Percentiles rank a stretch among this genome's conserved stretches.
Conservation (phyloP, 2,329 filamentous ascomycete genomes). For the Stagonosporopsis rhizophila region DNA sequence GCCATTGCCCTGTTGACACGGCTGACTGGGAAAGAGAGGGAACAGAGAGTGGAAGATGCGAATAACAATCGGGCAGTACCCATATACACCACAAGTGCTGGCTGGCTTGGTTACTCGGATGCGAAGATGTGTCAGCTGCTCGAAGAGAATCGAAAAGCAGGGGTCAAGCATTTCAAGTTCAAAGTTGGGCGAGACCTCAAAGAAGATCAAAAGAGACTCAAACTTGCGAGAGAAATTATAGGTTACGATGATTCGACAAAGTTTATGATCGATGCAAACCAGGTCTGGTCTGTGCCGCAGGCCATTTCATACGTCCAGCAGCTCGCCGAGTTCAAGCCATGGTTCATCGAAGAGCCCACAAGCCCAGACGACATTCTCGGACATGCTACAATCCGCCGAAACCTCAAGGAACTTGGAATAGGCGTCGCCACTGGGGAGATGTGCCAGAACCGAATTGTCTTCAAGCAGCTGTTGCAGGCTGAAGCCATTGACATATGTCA, state of each 20-base stretch:
- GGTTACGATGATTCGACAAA: constrained; percentile 78
- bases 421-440: constrained; percentile 92
- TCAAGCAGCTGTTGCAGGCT: constrained; percentile 85
- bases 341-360: constrained; percentile 95
- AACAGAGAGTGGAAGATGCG: constrained; percentile 74
- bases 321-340: constrained; percentile 82
- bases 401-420: constrained; percentile 75
- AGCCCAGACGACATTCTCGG: constrained; percentile 88
- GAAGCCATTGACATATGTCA: constrained; percentile 90
- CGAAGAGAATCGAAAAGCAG: constrained; percentile 74
- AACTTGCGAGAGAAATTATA: constrained; percentile 78
- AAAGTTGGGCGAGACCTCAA: constrained; percentile 83
- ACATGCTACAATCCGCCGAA: constrained; percentile 83
- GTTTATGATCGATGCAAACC: constrained; percentile 92
- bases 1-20: constrained; percentile 60
- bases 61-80: constrained; percentile 77
- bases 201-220: constrained; percentile 72
- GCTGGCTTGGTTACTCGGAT: constrained; percentile 87
- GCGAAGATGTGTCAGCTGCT: constrained; percentile 82
- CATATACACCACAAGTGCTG: constrained; percentile 87
- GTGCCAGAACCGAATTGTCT: constrained; percentile 93
- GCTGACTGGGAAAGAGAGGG: constrained; percentile 21
- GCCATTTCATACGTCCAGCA: constrained; percentile 85
- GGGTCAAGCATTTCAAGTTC: constrained; percentile 87
- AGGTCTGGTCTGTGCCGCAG: constrained; percentile 89